A percentile compares a stretch with the other conserved stretches of the same genome.
Evolutionary conservation across 805 yeast genomes (phyloP).

Genomic region (Middelhovenomyces tepae): DNA sequence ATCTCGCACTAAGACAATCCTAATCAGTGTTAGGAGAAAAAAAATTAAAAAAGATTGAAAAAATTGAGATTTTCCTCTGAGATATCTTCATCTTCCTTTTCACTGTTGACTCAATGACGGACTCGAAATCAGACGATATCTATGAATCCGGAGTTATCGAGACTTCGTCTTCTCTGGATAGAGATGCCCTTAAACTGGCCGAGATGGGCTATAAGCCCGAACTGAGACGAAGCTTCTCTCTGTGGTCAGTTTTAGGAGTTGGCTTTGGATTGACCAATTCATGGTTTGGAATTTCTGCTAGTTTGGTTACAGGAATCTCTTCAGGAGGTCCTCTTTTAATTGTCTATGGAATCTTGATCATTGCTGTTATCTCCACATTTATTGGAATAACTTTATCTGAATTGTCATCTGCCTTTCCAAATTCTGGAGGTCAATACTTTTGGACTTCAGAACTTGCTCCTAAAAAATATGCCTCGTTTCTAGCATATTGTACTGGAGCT

Average conservation of each 20-base stretch:
- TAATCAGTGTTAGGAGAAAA: too few relatives aligned
- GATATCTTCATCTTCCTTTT: too few relatives aligned
- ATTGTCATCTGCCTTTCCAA: constrained; percentile 55
- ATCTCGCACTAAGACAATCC: too few relatives aligned
- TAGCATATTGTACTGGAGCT: constrained; percentile 53
- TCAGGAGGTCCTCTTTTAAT: constrained; percentile 56
- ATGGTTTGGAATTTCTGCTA: constrained; percentile 56
- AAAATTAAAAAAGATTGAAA: too few relatives aligned
- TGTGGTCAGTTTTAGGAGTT: constrained; percentile 40
- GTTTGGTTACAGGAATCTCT: constrained; percentile 50
- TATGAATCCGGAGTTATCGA: too few relatives aligned
- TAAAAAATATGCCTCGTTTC: constrained; percentile 34
- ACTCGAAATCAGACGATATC: too few relatives aligned
- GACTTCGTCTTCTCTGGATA: too few relatives aligned
- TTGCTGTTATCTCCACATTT: constrained; percentile 43
- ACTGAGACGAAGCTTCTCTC: constrained; percentile 47
- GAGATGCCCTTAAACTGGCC: neutral
- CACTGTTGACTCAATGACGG: too few relatives aligned
- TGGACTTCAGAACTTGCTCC: constrained; percentile 39
- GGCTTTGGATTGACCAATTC: constrained; percentile 58
- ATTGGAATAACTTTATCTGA: constrained; percentile 61
- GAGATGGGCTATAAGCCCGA: constrained; percentile 53
- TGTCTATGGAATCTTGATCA: constrained; percentile 51
- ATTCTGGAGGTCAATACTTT: constrained; percentile 61
- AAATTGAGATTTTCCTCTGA: too few relatives aligned